Evolutionary conservation across 345 rosid species (phyloP), one percentile per base, ranked within the genome.

Genomic region (Salix udensis): DNA sequence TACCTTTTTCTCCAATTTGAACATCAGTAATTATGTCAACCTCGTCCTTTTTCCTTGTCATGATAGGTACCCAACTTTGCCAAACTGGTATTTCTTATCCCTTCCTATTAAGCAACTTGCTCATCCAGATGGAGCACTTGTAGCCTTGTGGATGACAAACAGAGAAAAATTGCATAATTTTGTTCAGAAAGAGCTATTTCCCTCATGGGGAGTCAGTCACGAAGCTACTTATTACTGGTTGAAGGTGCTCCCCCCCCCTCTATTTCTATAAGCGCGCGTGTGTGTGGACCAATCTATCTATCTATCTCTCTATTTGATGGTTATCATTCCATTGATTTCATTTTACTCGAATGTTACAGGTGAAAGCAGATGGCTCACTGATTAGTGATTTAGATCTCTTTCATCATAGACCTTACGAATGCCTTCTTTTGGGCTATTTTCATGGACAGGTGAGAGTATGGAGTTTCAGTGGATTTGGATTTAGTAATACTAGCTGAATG

Each of bases 361-460:
- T 94, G 68, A 94, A 89, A 83, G 87, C 88, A 77, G 95, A 94
- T 66, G 95, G 95, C 71, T 83, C 92, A 73, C 70, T 92, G 85
- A 85, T 90, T 76, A 84, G 90, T 77, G 95, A 90, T 76, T 74
- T 94, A 62, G 95, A 91, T 85, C 89, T 91, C 77, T 88, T 86
- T 78, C 98, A 94, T 88, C 98, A 94, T 82, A 90, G 92, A 74
- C 98, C 98, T 18, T 92, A 92, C 71, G 97, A 94, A 77, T 91
- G 89, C 82, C 94, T 94, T 84, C 81, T 94, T 26, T 70, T 94
- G 76, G 98, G 97, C 37, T 89, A 89, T 84, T 74, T 79, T 76
- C 61, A 77, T 15, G 69, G 75, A 14, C 72, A 88, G 87, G 97
- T 92, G 68, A 86, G 86, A 40, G 37, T 52, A 19, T 19, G 61